Evolutionary conservation across 495 filamentous ascomycete genomes (phyloP).

Genomic region (Hypoxylon intermedium): DNA sequence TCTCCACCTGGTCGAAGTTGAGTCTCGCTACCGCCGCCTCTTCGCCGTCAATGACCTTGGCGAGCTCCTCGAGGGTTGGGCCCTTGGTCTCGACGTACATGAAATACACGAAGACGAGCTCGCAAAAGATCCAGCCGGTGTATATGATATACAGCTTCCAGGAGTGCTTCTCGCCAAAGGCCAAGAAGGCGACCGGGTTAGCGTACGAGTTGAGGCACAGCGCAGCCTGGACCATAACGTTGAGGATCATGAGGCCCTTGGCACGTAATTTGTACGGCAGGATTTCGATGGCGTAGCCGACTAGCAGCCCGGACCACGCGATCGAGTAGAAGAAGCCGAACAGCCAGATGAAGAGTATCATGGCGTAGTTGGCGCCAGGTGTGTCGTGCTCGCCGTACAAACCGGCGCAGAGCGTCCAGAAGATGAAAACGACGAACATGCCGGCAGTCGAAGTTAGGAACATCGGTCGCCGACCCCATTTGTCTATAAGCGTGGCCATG

Average conservation of each 20-base stretch:
- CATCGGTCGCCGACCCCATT: constrained; percentile 63
- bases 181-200: constrained; percentile 66
- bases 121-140: constrained; percentile 66
- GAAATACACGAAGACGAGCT: constrained; percentile 67
- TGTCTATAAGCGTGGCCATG: constrained; percentile 67
- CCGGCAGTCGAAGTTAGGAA: constrained; percentile 65
- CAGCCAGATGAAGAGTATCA: constrained; percentile 65
- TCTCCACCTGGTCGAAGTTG: constrained; percentile 50
- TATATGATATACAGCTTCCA: constrained; percentile 72
- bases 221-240: constrained; percentile 58
- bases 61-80: constrained; percentile 70
- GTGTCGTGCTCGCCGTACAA: constrained; percentile 49
- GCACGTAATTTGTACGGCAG: constrained; percentile 75
- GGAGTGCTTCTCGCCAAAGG: constrained; percentile 49
- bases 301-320: constrained; percentile 69
- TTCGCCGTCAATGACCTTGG: constrained; percentile 66
- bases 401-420: constrained; percentile 59
- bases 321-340: constrained; percentile 63
- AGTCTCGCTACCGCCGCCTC: constrained; percentile 56
- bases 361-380: constrained; percentile 53
- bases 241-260: constrained; percentile 61
- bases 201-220: constrained; percentile 64
- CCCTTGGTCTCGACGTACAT: constrained; percentile 72
- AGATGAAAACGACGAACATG: constrained; percentile 65
- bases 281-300: constrained; percentile 73